Evolutionary conservation across 2,329 filamentous ascomycete genomes (phyloP), one percentile per base, ranked within the genome.

Genomic region (Ramichloridium luteum): DNA sequence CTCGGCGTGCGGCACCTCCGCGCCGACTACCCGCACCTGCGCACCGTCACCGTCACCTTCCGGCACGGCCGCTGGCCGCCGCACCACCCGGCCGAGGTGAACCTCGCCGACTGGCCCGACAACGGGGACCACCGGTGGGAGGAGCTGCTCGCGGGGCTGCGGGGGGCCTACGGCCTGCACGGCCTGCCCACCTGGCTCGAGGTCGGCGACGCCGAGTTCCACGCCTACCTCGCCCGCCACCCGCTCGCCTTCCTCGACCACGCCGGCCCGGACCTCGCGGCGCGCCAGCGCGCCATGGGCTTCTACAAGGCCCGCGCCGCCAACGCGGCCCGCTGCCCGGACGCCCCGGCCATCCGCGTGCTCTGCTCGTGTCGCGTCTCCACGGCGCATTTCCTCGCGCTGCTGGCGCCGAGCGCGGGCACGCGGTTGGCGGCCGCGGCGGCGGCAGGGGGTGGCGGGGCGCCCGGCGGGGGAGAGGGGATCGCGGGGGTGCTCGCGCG

Each of bases 31-130:
- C 54, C 54, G 2, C 38, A 34, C 5, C 36, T 58, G 12, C 41
- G 41, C 14, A 40, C 48, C 13, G 37, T 58, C 9, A 38, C 39
- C 4, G 41, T 57, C 3, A 38, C 53, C 10, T 57, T 46, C 26
- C 40, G 47, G 27, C 53, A 49, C 31, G 50, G 42, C 13, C 45
- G 46, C 23, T 57, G 53, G 51, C 41, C 49, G 16, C 49, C 49
- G 30, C 26, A 35, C 6, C 32, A 41, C 13, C 25, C 48, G 1
- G 34, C 43, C 3, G 51, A 53, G 10, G 30, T 38, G 28, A 53
- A 53, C 28, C 32, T 55, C n/a, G 44, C 44, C 31, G 35, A 33
- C 13, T 51, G 46, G 45, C 25, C 27, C 13, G 48, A 53, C 4
- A 23, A n/a, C 20, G n/a, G n/a, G n/a, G 51, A 54, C 28, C 36